phyloP scores from a whole-genome alignment of 768 basidiomycete genomes.

The Lentinula detonsa region DNA sequence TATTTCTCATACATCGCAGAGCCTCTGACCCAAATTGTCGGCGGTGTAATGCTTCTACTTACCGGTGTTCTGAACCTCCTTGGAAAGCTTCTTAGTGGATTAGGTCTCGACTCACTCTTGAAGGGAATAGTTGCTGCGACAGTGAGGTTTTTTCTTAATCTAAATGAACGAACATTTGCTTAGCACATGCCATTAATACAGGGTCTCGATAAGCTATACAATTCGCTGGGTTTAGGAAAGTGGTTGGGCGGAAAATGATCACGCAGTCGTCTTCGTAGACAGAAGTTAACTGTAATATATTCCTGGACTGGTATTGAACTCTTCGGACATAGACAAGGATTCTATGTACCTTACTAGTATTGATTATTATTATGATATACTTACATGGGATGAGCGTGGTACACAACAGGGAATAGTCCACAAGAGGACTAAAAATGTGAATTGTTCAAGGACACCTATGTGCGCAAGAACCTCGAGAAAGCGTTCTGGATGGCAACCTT shows the following conservation, averaged over 20 bases:
- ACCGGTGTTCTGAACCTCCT: conserved; percentile 30
- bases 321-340: not conserved
- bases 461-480: conserved; percentile 69
- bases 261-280: too few species aligned
- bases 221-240: conserved; percentile 25
- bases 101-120: conserved; percentile 26
- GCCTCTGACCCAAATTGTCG: conserved; percentile 32
- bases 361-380: not conserved
- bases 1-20: conserved; percentile 12
- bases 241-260: conserved; percentile 14
- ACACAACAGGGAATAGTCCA: not conserved
- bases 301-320: too few species aligned
- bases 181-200: not conserved
- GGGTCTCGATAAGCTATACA: conserved; percentile 31
- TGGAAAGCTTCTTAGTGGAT: conserved; percentile 24
- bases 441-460: not conserved
- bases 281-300: too few species aligned
- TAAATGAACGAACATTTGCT: not conserved
- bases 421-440: not conserved
- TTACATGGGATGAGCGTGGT: not conserved
- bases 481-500: conserved; percentile 72
- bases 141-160: conserved; percentile 7
- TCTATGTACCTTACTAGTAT: not conserved
- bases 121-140: conserved; percentile 26
- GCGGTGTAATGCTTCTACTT: conserved; percentile 28